These are phyloP conservation scores for Nakazawaea pomicola DNA, from an alignment of 805 yeast genomes.

Conservation along the genomic window DNA sequence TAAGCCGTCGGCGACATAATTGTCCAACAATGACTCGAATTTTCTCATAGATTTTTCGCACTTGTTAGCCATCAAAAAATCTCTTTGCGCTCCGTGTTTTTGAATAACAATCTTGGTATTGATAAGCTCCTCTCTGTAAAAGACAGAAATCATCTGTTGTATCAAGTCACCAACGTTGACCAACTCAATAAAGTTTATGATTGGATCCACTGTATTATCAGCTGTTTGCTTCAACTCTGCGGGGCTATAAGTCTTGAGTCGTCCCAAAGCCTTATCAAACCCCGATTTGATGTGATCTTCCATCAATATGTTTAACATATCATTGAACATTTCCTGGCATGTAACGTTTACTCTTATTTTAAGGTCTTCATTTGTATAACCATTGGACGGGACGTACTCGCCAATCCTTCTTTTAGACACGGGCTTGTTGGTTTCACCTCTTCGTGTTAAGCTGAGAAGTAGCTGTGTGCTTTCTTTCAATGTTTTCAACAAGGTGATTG, in stretches of 20 bases:
- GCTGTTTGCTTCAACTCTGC: slow-evolving; percentile 23
- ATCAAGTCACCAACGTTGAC: slow-evolving; percentile 91
- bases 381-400: slow-evolving; percentile 4
- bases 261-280: slow-evolving; percentile 70
- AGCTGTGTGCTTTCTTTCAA: slow-evolving; percentile 64
- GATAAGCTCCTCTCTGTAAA: slow-evolving; percentile 80
- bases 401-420: not conserved
- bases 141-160: slow-evolving; percentile 86
- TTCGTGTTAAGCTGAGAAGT: slow-evolving; percentile 38
- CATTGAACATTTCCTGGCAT: slow-evolving; percentile 62
- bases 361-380: slow-evolving; percentile 27
- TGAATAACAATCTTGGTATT: slow-evolving; percentile 41
- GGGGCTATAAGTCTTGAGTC: slow-evolving; percentile 71
- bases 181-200: slow-evolving; percentile 81
- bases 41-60: slow-evolving; percentile 55
- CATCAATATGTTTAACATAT: slow-evolving; percentile 58
- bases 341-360: slow-evolving; percentile 26
- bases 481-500: slow-evolving; percentile 62
- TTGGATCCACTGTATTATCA: slow-evolving; percentile 60
- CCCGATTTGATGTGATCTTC: slow-evolving; percentile 78
- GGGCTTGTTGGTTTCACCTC: slow-evolving; percentile 14
- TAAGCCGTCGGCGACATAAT: slow-evolving; percentile 86
- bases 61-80: slow-evolving; percentile 73
- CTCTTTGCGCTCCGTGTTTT: slow-evolving; percentile 53
- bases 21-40: slow-evolving; percentile 79